Evolutionary conservation across 1,284 basidiomycete genomes (phyloP).

Genomic region (Heterobasidion irregulare): DNA sequence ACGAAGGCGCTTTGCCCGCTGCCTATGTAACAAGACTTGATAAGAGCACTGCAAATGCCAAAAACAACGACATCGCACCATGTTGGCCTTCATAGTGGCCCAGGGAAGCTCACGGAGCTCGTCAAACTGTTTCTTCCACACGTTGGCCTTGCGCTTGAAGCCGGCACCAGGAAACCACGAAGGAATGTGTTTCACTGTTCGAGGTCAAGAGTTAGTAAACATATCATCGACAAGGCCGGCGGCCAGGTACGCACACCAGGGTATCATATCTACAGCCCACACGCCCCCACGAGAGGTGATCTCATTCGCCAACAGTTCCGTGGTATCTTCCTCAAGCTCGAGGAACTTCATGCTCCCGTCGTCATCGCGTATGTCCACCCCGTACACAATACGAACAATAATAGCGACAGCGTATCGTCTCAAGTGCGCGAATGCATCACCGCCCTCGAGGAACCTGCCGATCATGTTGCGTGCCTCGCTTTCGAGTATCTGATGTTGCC

Average conservation of each 20-base stretch:
- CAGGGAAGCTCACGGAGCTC: slow-evolving; percentile 6
- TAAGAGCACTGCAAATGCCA: not conserved
- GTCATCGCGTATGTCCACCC: not conserved
- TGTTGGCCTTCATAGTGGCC: not conserved
- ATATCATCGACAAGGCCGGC: not conserved
- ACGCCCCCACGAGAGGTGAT: slow-evolving; percentile 2
- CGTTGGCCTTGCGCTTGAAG: slow-evolving; percentile 34
- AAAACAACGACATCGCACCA: not conserved
- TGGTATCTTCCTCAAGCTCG: not conserved
- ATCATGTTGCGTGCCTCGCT: not conserved
- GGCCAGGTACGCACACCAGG: slow-evolving; percentile 1
- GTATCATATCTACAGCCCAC: slow-evolving; percentile 6
- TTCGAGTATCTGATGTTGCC: not conserved
- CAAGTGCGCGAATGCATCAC: not conserved
- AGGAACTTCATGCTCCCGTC: not conserved
- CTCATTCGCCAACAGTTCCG: slow-evolving; percentile 3
- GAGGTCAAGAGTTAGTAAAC: not conserved
- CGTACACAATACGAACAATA: not conserved
- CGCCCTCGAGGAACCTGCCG: not conserved
- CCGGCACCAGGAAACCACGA: slow-evolving; percentile 32
- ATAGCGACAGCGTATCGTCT: not conserved
- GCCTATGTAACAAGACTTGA: not conserved
- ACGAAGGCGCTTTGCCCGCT: not conserved
- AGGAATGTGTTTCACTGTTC: slow-evolving; percentile 26
- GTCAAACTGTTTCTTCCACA: slow-evolving; percentile 14